phyloP scores from a whole-genome alignment of 2,329 filamentous ascomycete genomes.

The Ciborinia camelliae region DNA sequence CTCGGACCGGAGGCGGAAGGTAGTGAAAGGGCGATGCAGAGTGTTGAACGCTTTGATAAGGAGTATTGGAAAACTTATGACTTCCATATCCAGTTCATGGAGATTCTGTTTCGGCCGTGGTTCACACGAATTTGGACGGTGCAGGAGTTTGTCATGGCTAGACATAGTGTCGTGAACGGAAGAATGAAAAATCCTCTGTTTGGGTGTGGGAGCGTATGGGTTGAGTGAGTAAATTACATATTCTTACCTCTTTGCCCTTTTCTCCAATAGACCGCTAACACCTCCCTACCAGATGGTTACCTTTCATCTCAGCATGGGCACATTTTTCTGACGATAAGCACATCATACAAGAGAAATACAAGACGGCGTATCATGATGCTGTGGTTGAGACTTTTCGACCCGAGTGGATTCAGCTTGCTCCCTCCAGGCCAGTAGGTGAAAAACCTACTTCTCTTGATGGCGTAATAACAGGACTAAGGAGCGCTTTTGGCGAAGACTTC shows the following conservation, averaged over 20 bases:
- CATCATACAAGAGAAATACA: constrained; percentile 7
- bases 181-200: constrained; percentile 15
- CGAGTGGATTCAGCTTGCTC: neutral
- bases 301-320: constrained; percentile 14
- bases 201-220: constrained; percentile 12
- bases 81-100: constrained; percentile 8
- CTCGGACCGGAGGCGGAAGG: constrained; percentile 10
- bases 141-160: constrained; percentile 19
- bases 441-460: neutral
- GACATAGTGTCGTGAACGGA: neutral
- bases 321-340: neutral
- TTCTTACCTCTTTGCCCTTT: neutral
- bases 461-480: neutral
- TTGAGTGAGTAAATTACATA: neutral
- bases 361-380: neutral
- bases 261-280: neutral
- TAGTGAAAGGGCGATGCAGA: constrained; percentile 11
- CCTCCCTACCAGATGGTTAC: constrained; percentile 1
- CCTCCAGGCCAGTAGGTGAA: neutral
- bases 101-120: constrained; percentile 12
- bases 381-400: constrained; percentile 11
- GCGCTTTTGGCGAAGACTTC: neutral
- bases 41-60: constrained; percentile 2
- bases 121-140: constrained; percentile 23
- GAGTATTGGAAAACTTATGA: constrained; percentile 4